Evolutionary conservation across 2,329 filamentous ascomycete species (phyloP), one percentile per base, ranked within the genome.

Genomic region (Fusarium pseudograminearum): DNA sequence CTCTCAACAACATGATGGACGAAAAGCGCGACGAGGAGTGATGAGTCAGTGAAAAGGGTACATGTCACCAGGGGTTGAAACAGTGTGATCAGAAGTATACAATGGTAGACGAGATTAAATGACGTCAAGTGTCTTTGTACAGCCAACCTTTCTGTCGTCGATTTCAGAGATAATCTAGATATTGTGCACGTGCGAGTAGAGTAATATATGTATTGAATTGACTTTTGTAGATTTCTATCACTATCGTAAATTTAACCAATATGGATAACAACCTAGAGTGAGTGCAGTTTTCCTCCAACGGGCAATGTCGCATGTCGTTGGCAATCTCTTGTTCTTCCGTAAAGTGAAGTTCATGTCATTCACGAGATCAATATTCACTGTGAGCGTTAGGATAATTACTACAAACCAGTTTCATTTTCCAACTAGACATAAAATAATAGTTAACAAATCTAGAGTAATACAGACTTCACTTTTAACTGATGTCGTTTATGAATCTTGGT

Each of bases 371-470:
- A 12, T 2, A 30, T 30, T 30, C 4, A 6, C 2, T 30, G 28
- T 2, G 1, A 30, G 11, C 0, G 1, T 30, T 5, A 12, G 1
- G 12, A 3, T 12, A 30, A 1, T 12, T 30, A 1, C 28, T 5
- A 30, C 28, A 12, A 30, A 5, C 28, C 28, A 30, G 9, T 36
- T 36, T 10, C 0, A 1, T 4, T 36, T 34, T 3, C 7, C 1
- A 10, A 10, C 9, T 36, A n/a, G 16, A 11, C 2, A n/a, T 18
- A 0, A 0, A 36, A 36, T 36, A 8, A 18, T 11, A 16, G 0
- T 18, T 11, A 18, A 5, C 1, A 36, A 36, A 11, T 10, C 0
- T n/a, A n/a, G 9, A 16, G 2, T 6, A 18, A 8, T 4, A 36
- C 3, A n/a, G 0, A 18, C 16, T 11, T 18, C 16, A 4, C 8